Conservation (phyloP, 768 basidiomycete genomes). For the Pisolithus albus region DNA sequence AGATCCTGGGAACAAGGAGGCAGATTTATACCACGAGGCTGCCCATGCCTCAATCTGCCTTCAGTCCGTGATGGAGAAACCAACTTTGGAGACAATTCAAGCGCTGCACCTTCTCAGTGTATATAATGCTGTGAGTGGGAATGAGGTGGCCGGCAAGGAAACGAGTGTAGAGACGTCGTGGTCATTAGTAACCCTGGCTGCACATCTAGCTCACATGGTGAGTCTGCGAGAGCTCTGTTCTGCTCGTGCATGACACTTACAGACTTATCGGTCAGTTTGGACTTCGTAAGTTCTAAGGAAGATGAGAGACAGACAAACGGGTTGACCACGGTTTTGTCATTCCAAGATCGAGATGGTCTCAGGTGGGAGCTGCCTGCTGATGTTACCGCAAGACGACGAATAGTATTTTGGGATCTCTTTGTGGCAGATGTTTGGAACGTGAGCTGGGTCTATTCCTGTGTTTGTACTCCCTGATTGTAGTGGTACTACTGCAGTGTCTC, state of each 20-base stretch:
- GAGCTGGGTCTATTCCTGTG: conserved; percentile 8
- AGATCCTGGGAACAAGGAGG: conserved; percentile 31
- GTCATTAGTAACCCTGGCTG: conserved; percentile 57
- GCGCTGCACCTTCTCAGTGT: conserved; percentile 60
- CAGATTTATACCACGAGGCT: conserved; percentile 62
- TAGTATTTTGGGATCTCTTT: conserved; percentile 76
- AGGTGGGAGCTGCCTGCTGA: conserved; percentile 55
- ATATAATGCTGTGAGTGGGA: conserved; percentile 64
- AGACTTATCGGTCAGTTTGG: conserved; percentile 43
- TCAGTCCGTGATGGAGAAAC: conserved; percentile 65
- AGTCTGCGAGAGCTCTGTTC: conserved; percentile 19
- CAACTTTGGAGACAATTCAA: conserved; percentile 65
- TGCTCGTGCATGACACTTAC: conserved; percentile 7
- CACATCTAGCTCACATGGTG: conserved; percentile 61
- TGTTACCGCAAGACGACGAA: conserved; percentile 57
- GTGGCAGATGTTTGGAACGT: conserved; percentile 64
- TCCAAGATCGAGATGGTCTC: conserved; percentile 53
- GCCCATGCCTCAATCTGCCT: conserved; percentile 58
- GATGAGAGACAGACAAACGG: conserved; percentile 3
- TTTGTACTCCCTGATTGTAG: conserved; percentile 7
- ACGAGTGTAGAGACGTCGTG: conserved; percentile 70
- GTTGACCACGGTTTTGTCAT: conserved; percentile 8
- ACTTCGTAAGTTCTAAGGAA: conserved; percentile 44
- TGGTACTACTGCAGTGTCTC: conserved; percentile 41
- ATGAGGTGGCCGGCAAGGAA: conserved; percentile 47